These are phyloP conservation scores for Emericellopsis atlantica DNA, from an alignment of 2,329 filamentous ascomycete species.

Conservation along the genomic window DNA sequence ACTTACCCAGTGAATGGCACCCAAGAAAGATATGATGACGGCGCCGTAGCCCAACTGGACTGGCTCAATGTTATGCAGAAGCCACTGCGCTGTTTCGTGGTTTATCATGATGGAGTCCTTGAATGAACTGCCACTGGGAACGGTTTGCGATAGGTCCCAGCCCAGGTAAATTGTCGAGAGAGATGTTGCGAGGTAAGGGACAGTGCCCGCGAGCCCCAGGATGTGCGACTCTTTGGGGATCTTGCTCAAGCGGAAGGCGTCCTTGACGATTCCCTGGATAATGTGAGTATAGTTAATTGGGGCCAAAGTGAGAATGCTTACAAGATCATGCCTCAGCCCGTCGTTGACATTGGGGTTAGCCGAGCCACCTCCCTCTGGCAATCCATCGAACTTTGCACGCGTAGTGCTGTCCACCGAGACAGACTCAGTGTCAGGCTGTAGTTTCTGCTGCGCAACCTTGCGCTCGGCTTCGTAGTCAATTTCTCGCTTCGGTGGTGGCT, in stretches of 20 bases:
- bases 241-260: slow-evolving; percentile 51
- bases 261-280: slow-evolving; percentile 47
- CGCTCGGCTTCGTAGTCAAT: slow-evolving; percentile 46
- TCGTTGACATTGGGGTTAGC: slow-evolving; percentile 3
- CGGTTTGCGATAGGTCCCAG: slow-evolving; percentile 65
- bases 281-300: slow-evolving; percentile 1
- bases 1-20: slow-evolving; percentile 76
- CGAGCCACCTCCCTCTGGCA: too few relatives aligned
- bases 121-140: slow-evolving; percentile 46
- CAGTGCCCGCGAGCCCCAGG: slow-evolving; percentile 63
- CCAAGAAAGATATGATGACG: slow-evolving; percentile 85
- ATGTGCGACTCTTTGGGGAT: slow-evolving; percentile 57
- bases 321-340: slow-evolving; percentile 37
- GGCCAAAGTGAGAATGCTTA: slow-evolving; percentile 24
- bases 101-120: slow-evolving; percentile 42
- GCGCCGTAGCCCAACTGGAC: slow-evolving; percentile 87
- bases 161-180: slow-evolving; percentile 70
- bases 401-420: slow-evolving; percentile 47
- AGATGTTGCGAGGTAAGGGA: slow-evolving; percentile 80
- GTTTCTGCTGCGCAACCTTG: slow-evolving; percentile 35
- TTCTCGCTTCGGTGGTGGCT: slow-evolving; percentile 9
- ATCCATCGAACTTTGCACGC: slow-evolving; percentile 32
- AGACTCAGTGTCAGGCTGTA: slow-evolving; percentile 45
- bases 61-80: slow-evolving; percentile 68
- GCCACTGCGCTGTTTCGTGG: slow-evolving; percentile 56